Percentiles rank a stretch among this genome's conserved stretches.
Conservation (phyloP, 345 rosid genomes). For the Ailanthus altissimus region DNA sequence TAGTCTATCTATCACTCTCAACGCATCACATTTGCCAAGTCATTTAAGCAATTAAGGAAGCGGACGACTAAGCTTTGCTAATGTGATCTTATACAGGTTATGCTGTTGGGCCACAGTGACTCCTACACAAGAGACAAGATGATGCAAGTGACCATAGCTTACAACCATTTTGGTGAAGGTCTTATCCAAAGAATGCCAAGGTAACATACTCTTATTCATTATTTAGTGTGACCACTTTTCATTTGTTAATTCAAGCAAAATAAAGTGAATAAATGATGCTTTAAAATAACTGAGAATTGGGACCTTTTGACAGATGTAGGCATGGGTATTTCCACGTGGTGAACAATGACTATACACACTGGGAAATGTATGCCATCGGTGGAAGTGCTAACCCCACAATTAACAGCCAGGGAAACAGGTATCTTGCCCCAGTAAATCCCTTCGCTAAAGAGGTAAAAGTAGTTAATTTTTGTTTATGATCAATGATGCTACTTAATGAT, state of each 20-base stretch:
- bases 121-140: constrained; percentile 83
- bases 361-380: constrained; percentile 99
- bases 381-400: constrained; percentile 98
- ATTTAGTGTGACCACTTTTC: neutral
- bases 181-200: constrained; percentile 99
- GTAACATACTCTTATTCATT: constrained; percentile 23
- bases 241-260: neutral
- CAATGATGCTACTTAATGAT: neutral
- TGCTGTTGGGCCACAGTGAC: constrained; percentile 94
- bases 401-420: constrained; percentile 95
- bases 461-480: neutral
- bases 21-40: neutral
- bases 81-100: constrained; percentile 51
- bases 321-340: constrained; percentile 98
- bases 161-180: constrained; percentile 99
- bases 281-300: constrained; percentile 4
- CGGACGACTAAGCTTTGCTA: neutral
- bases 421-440: constrained; percentile 78
- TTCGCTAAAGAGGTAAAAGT: constrained; percentile 60
- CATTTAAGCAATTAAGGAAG: neutral
- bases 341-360: constrained; percentile 97
- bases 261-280: neutral
- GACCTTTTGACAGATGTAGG: constrained; percentile 63
- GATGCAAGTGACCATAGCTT: constrained; percentile 96
- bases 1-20: constrained; percentile 12